These are phyloP conservation scores for Flaveria sonorensis DNA, from an alignment of 129 eudicot genomes.

Conservation along the genomic window DNA sequence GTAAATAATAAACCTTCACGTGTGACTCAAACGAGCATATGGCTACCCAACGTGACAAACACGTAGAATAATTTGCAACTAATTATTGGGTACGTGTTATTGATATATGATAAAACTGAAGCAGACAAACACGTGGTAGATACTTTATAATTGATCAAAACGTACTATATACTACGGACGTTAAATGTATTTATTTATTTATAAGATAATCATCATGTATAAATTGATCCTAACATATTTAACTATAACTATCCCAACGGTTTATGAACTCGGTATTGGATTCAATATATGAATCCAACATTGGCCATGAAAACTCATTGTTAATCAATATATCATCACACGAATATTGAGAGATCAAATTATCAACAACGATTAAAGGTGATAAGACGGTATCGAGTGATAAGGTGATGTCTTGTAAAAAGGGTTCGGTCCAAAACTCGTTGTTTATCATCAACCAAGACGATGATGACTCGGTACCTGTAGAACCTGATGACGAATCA, in stretches of 20 bases:
- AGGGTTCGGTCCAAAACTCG: constrained; percentile 26
- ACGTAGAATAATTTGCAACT: too few relatives aligned
- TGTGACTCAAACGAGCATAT: too few relatives aligned
- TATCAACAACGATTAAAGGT: background rate
- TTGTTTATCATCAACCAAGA: constrained; percentile 5
- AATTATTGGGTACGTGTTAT: too few relatives aligned
- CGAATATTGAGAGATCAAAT: background rate
- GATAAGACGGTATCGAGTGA: background rate
- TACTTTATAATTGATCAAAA: too few relatives aligned
- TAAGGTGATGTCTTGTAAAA: constrained; percentile 25
- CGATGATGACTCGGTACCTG: background rate
- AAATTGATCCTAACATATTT: too few relatives aligned
- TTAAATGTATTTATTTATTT: too few relatives aligned
- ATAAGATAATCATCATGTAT: too few relatives aligned
- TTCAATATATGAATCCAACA: constrained; percentile 22
- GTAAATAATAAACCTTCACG: too few relatives aligned
- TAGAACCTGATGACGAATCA: constrained; percentile 13
- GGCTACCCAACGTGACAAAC: too few relatives aligned
- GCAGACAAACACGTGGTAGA: too few relatives aligned
- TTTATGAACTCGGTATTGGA: background rate
- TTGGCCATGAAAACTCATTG: constrained; percentile 21
- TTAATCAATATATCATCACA: constrained; percentile 11
- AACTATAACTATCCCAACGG: background rate
- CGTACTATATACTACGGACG: too few relatives aligned
- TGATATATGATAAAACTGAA: too few relatives aligned